Evolutionary conservation across 192 early-diverging fungal species (phyloP).

Genomic region (Mortierella alpina): DNA sequence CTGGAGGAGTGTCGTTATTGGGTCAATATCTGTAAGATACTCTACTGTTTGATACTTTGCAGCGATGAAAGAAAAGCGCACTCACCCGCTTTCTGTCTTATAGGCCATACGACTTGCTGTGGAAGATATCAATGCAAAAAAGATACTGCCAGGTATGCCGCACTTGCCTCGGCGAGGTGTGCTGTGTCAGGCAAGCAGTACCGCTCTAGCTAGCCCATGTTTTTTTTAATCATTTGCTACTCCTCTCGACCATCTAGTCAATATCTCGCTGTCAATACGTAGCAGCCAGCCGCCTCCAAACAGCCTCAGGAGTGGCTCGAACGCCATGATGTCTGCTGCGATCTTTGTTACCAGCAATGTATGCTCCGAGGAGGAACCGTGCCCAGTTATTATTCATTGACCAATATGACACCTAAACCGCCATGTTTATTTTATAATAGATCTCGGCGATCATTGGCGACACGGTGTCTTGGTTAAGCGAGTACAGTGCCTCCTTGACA

Average conservation of each 20-base stretch:
- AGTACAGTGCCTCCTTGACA: constrained; percentile 15
- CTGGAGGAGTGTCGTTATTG: not conserved
- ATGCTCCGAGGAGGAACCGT: not conserved
- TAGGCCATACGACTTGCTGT: constrained; percentile 18
- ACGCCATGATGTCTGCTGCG: constrained; percentile 12
- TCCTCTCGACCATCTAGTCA: not conserved
- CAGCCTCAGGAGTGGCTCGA: constrained; percentile 6
- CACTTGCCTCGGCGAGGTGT: not conserved
- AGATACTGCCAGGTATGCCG: constrained; percentile 16
- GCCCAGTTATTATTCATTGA: too few species aligned
- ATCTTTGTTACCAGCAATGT: constrained; percentile 16
- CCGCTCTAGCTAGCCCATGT: too few species aligned
- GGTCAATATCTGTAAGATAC: constrained; percentile 1
- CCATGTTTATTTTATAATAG: constrained; percentile 1
- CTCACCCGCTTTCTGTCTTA: not conserved
- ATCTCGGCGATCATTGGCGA: constrained; percentile 17
- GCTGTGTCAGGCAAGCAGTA: too few species aligned
- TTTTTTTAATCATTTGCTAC: not conserved
- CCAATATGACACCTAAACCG: too few species aligned
- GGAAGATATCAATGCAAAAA: constrained; percentile 3
- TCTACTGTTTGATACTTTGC: not conserved
- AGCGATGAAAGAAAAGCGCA: not conserved
- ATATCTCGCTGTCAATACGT: constrained; percentile 11
- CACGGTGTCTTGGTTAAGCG: constrained; percentile 9
- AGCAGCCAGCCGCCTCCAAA: constrained; percentile 7